Conservation (phyloP, 495 filamentous ascomycete species). For the Tetracladium setigerum region DNA sequence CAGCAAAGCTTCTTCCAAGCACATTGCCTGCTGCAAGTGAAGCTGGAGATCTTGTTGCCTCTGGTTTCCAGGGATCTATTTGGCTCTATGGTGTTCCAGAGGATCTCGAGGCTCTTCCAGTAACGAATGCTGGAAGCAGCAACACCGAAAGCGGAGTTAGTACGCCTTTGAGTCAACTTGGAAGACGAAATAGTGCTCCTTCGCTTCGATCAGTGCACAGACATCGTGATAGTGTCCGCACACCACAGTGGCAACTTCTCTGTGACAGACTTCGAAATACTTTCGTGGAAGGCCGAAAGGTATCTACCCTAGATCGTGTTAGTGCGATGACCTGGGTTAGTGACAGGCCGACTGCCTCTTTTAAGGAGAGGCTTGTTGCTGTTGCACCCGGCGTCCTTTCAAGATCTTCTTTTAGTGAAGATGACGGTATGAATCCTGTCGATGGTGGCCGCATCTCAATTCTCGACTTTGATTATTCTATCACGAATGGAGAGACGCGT, state of each 20-base stretch:
- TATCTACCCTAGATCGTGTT: constrained; percentile 47
- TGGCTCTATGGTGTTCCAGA: constrained; percentile 80
- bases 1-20: constrained; percentile 46
- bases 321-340: constrained; percentile 58
- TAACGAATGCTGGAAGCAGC: constrained; percentile 10
- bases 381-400: constrained; percentile 70
- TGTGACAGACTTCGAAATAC: constrained; percentile 58
- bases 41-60: constrained; percentile 64
- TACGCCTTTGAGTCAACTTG: constrained; percentile 21
- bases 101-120: constrained; percentile 49
- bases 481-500: constrained; percentile 42
- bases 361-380: constrained; percentile 57
- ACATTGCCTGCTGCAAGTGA: constrained; percentile 62
- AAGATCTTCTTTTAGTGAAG: constrained; percentile 48
- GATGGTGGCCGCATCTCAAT: constrained; percentile 75
- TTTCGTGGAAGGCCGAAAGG: constrained; percentile 50
- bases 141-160: constrained; percentile 21
- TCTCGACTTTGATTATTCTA: constrained; percentile 63
- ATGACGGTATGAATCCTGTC: constrained; percentile 68
- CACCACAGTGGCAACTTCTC: constrained; percentile 64
- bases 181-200: constrained; percentile 20
- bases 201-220: constrained; percentile 13
- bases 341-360: constrained; percentile 32
- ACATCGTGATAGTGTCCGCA: constrained; percentile 20
- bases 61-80: constrained; percentile 65